A percentile compares a stretch with the other conserved stretches of the same genome.
phyloP scores from a whole-genome alignment of 2,329 filamentous ascomycete species.

The Fusarium sp. region DNA sequence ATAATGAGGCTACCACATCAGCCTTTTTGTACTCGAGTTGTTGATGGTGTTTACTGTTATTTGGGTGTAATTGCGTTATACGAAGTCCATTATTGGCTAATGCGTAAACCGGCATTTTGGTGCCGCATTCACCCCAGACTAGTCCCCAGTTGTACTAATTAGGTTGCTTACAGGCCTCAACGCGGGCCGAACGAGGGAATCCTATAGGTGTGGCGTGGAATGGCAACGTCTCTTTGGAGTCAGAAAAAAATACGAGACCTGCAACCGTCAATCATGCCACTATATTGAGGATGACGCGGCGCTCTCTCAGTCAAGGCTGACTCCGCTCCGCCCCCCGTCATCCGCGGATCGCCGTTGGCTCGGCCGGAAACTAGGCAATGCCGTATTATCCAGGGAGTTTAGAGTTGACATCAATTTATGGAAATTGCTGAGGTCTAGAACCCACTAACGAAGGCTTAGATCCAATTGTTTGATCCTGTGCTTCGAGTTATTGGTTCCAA shows the following conservation, averaged over 20 bases:
- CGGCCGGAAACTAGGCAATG: not conserved
- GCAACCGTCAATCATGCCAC: not conserved
- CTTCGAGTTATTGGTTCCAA: not conserved
- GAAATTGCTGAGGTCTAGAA: constrained; percentile 2
- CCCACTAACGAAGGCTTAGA: not conserved
- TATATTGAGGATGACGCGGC: not conserved
- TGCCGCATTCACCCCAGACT: constrained; percentile 10
- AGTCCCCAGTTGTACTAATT: not conserved
- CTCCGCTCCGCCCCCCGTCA: not conserved
- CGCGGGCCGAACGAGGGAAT: not conserved
- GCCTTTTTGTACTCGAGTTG: not conserved
- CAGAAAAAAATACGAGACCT: constrained; percentile 2
- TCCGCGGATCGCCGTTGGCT: not conserved
- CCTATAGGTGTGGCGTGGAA: not conserved
- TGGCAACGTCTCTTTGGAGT: not conserved
- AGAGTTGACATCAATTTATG: not conserved
- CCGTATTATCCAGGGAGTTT: constrained; percentile 4
- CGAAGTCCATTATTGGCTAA: constrained; percentile 1
- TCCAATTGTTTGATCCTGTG: constrained; percentile 6
- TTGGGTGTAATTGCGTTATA: not conserved
- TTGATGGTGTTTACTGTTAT: not conserved
- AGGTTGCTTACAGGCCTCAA: not conserved
- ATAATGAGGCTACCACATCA: not conserved
- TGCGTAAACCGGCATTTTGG: constrained; percentile 23
- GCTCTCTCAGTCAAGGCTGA: not conserved